Evolutionary conservation across 1,284 basidiomycete genomes (phyloP).

Genomic region (Butyriboletus appendiculatus): DNA sequence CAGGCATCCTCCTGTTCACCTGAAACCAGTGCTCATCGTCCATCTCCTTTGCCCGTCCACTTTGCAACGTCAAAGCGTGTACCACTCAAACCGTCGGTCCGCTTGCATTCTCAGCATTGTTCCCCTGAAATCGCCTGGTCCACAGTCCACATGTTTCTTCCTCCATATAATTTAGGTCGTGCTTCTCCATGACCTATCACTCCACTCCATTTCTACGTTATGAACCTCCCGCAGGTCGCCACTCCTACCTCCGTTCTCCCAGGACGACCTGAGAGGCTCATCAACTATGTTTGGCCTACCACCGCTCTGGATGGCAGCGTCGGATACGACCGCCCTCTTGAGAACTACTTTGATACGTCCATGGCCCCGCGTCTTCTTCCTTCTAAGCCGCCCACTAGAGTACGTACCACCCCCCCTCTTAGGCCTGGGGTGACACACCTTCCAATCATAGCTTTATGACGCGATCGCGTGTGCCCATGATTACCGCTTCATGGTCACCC

Average conservation of each 20-base stretch:
- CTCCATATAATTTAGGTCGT: slow-evolving; percentile 17
- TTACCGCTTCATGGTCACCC: slow-evolving; percentile 12
- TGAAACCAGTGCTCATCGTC: slow-evolving; percentile 13
- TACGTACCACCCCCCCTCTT: slow-evolving; percentile 7
- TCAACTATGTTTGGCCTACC: slow-evolving; percentile 14
- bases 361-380: slow-evolving; percentile 19
- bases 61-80: slow-evolving; percentile 15
- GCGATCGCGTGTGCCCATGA: slow-evolving; percentile 31
- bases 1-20: slow-evolving; percentile 7
- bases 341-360: slow-evolving; percentile 29
- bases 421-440: neutral
- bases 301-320: slow-evolving; percentile 14
- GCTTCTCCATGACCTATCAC: slow-evolving; percentile 4
- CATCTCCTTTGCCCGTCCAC: neutral
- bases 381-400: slow-evolving; percentile 9
- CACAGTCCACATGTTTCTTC: slow-evolving; percentile 23
- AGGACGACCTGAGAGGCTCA: slow-evolving; percentile 6
- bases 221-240: slow-evolving; percentile 9
- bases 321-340: slow-evolving; percentile 24
- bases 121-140: slow-evolving; percentile 17
- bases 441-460: slow-evolving; percentile 28
- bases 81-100: slow-evolving; percentile 9
- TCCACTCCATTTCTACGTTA: slow-evolving; percentile 9
- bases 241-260: slow-evolving; percentile 17
- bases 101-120: slow-evolving; percentile 15